Base-by-base conservation (phyloP, 2,329 filamentous ascomycete genomes). In the Cladosporium cucumerinum region DNA sequence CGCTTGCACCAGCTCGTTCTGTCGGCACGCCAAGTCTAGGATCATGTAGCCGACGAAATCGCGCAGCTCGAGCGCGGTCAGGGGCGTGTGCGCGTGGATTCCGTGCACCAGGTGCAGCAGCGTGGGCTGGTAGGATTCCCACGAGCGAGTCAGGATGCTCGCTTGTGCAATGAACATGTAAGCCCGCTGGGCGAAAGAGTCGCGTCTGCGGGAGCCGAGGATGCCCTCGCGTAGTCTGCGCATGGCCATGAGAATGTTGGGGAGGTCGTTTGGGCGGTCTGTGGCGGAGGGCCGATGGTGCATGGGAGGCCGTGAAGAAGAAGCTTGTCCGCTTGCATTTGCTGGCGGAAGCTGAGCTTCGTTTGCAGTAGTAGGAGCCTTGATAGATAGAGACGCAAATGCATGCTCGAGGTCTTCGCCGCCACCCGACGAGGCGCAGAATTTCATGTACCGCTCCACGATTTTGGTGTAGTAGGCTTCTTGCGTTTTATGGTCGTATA, bases 211-310 rank as follows among this genome's bases (percentile, higher is more conserved):
- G 10, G 90, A 88, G 14, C 91, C 91, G 2, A 96, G 86, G 57
- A 98, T 89, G 26, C 89, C 93, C 80, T 99, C 95, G 64, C 95
- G 88, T 34, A 99, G 86, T 77, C 97, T 98, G 67, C 95, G 89
- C 74, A 98, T 88, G 3, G 94, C 91, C 72, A 91, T 86, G 62
- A 97, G 83, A 61, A 98, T 87, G 23, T 86, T 86, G 2, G 89
- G 85, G 32, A 97, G 84, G 69, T 90, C 87, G 69, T 86, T 85
- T 14, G 85, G 84, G 64, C 84, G 81, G 28, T 79, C 74, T 49
- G 77, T 71, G 54, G 66, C 32, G 63, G 58, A 73, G 67, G 16
- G 68, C 66, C 58, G 68, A 25, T 14, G 73, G 11, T 68, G 66
- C 66, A 65, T 66, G 51, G 23, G 70, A 64, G 69, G 70, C 5